These are phyloP conservation scores for Verbascum thapsus DNA, from an alignment of 257 asterid species.

Conservation along the genomic window DNA sequence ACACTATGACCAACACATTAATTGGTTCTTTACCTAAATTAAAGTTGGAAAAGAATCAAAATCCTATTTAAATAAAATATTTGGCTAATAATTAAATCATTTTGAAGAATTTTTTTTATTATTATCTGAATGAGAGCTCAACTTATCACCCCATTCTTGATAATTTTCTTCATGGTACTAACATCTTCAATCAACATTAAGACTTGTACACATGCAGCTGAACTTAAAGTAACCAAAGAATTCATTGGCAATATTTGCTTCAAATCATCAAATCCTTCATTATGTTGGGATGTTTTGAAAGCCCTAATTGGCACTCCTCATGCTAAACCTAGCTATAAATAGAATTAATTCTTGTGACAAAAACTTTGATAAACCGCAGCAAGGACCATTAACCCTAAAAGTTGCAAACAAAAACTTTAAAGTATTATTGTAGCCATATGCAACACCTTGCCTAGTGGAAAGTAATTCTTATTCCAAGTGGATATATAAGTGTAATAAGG, in stretches of 20 bases:
- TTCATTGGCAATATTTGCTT: slow-evolving; percentile 9
- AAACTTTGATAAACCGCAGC: slow-evolving; percentile 1
- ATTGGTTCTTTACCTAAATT: background rate
- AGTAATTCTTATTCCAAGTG: too few species aligned
- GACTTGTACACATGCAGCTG: background rate
- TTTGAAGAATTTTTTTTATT: too few species aligned
- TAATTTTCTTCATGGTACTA: background rate
- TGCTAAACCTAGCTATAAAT: background rate
- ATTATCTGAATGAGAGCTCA: background rate
- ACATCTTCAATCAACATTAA: background rate
- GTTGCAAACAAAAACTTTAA: slow-evolving; percentile 12
- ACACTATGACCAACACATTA: background rate
- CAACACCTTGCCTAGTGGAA: background rate
- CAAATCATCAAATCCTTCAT: slow-evolving; percentile 2
- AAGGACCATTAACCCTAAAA: background rate
- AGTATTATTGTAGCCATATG: slow-evolving; percentile 13
- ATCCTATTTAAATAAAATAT: background rate
- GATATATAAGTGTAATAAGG: too few species aligned
- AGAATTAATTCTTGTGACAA: slow-evolving; percentile 4
- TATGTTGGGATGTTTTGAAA: slow-evolving; percentile 19
- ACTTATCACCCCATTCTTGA: too few species aligned
- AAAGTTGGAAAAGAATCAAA: background rate
- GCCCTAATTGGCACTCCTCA: slow-evolving; percentile 6
- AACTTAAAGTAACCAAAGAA: slow-evolving; percentile 18
- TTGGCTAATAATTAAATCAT: background rate